These are phyloP conservation scores for Geotrichum macrosporum DNA, from an alignment of 1,139 yeast genomes.

Conservation along the genomic window DNA sequence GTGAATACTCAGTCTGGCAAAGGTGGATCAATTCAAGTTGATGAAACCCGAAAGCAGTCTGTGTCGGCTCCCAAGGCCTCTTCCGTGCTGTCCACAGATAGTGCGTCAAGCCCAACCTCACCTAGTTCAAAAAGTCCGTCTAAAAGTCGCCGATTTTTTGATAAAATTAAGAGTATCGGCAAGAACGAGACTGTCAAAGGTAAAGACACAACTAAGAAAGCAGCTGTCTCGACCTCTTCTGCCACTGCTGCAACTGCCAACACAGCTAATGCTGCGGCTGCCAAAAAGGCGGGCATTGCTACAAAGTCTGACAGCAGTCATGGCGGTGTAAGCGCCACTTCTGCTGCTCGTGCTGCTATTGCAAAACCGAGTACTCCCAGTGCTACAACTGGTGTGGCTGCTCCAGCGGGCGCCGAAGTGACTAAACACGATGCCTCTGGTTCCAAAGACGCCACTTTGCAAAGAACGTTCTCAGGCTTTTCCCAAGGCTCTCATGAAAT, in stretches of 20 bases:
- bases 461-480: conserved; percentile 23
- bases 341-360: conserved; percentile 17
- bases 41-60: too few relatives aligned
- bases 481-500: conserved; percentile 20
- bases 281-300: conserved; percentile 5
- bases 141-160: conserved; percentile 4
- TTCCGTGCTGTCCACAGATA: neutral
- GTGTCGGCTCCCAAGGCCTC: too few relatives aligned
- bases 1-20: too few relatives aligned
- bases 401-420: conserved; percentile 4
- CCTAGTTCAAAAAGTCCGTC: neutral
- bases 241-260: conserved; percentile 10
- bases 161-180: conserved; percentile 5
- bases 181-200: neutral
- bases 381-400: conserved; percentile 10
- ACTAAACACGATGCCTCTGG: conserved; percentile 2
- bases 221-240: neutral
- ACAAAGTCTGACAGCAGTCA: conserved; percentile 8
- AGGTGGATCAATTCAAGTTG: too few relatives aligned
- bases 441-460: neutral
- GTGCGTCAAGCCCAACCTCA: conserved; percentile 6
- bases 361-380: conserved; percentile 5
- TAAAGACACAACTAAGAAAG: neutral
- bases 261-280: neutral
- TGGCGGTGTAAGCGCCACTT: conserved; percentile 18